Base-by-base conservation (phyloP, 2,329 filamentous ascomycete species). In the Waltergamsia citrina region DNA sequence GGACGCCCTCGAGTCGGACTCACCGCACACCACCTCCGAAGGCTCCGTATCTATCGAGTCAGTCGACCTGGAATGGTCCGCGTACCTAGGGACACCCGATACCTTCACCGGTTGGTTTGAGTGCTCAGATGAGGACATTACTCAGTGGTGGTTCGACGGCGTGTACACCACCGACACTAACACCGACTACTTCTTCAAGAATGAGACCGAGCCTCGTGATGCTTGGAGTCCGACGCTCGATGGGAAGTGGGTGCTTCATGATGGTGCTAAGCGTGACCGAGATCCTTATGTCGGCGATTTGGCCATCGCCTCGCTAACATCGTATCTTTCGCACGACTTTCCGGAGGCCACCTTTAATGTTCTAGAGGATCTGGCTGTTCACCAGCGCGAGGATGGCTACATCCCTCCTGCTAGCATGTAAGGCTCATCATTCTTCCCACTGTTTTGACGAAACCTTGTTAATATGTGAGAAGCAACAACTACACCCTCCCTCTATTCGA, bases 241-340 rank as follows among this genome's bases (percentile, higher is more conserved):
- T 12, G 63, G 59, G 1, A 69, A 67, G 36, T 43, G 60, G 24
- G 65, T 71, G 2, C 44, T 71, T 5, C 57, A 60, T 32, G 68
- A 72, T 41, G 68, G 67, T 5, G 59, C 68, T 0, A 72, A 72
- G 43, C 47, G 68, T 29, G 67, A 72, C 35, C 57, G 68, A 12
- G 66, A 71, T 34, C 68, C 68, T 2, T 72, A 72, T 40, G 59
- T 68, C 12, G 68, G 68, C 3, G 68, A 71, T 36, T 45, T 72
- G 22, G 67, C 65, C 3, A 65, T 72, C 2, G 52, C 67, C 3
- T 59, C 60, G 0, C 43, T 66, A 35, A 71, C 68, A 6, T 54
- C 56, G 2, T 72, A 68, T 38, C 42, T 72, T 10, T 65, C 58
- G 5, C 68, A 69, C 35, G 43, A 64, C 41, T 48, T 56, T 22